A percentile compares a stretch with the other conserved stretches of the same genome.
These are phyloP conservation scores for Fusarium sulawesiense DNA, from an alignment of 2,329 filamentous ascomycete genomes.

Conservation along the genomic window DNA sequence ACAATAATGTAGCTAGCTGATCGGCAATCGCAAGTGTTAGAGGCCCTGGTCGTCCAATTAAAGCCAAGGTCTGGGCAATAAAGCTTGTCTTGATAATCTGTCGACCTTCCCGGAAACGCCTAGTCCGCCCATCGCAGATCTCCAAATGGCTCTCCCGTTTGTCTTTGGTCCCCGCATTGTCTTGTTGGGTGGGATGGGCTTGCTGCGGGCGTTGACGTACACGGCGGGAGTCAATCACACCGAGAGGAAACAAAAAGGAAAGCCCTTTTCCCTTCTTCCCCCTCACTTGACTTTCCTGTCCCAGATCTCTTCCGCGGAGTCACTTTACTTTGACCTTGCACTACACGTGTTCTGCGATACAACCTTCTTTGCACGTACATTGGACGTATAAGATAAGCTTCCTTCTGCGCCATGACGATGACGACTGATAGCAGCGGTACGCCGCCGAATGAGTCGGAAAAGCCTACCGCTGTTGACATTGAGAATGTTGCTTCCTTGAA, in stretches of 20 bases:
- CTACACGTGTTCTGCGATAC: not conserved
- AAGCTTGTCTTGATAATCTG: constrained; percentile 16
- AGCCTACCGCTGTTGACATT: constrained; percentile 25
- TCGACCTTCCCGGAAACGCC: constrained; percentile 35
- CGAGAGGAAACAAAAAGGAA: constrained; percentile 23
- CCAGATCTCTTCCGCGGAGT: constrained; percentile 1
- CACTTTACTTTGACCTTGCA: not conserved
- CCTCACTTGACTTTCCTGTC: not conserved
- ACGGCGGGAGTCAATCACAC: constrained; percentile 5
- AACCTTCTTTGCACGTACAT: not conserved
- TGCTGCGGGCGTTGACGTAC: constrained; percentile 25
- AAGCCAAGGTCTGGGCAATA: constrained; percentile 12
- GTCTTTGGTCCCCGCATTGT: constrained; percentile 22
- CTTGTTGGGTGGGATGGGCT: constrained; percentile 11
- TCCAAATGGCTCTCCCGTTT: not conserved
- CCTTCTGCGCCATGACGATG: constrained; percentile 25
- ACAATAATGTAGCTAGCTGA: constrained; percentile 6
- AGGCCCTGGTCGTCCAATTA: constrained; percentile 24
- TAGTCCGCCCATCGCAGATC: constrained; percentile 33
- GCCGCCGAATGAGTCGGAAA: constrained; percentile 30
- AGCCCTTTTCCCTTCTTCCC: not conserved
- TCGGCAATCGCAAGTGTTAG: constrained; percentile 13
- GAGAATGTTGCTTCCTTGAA: constrained; percentile 30
- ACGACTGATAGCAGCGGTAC: constrained; percentile 33
- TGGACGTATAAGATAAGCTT: not conserved